Evolutionary conservation across 176 grass and related monocot genomes (phyloP).

Genomic region (Pontederia crassipes): DNA sequence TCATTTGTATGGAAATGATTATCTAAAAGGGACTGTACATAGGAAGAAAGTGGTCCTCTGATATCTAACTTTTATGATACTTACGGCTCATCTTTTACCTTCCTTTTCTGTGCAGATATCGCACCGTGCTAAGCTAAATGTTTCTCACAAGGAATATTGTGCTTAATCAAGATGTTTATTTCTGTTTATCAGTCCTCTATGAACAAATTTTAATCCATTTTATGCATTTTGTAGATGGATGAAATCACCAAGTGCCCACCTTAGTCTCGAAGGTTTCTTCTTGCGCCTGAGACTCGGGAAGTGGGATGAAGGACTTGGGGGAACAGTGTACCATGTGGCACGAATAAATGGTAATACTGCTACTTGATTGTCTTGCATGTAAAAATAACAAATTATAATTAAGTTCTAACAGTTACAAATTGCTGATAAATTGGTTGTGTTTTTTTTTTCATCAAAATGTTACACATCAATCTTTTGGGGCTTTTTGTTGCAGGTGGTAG

Average conservation of each 20-base stretch:
- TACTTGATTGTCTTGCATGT: neutral
- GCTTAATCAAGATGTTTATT: no score
- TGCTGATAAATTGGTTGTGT: neutral
- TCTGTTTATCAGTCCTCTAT: no score
- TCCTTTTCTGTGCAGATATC: no score
- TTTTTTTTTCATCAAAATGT: neutral
- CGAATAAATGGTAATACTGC: constrained; percentile 65
- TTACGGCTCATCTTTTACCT: no score
- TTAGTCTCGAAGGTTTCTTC: constrained; percentile 69
- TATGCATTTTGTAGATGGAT: constrained; percentile 43
- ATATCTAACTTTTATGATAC: no score
- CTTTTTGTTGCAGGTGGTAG: constrained; percentile 55
- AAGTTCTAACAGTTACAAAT: neutral
- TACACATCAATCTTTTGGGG: neutral
- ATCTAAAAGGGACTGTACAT: no score
- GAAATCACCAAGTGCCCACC: constrained; percentile 38
- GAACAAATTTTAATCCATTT: neutral
- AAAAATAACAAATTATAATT: neutral
- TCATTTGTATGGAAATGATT: no score
- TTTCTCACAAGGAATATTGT: no score
- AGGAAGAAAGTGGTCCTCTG: no score
- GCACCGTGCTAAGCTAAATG: no score
- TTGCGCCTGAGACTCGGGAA: constrained; percentile 77
- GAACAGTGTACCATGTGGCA: constrained; percentile 79
- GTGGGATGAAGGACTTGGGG: constrained; percentile 72